These are phyloP conservation scores for Lophiotrema nucula DNA, from an alignment of 495 filamentous ascomycete species.

Conservation along the genomic window DNA sequence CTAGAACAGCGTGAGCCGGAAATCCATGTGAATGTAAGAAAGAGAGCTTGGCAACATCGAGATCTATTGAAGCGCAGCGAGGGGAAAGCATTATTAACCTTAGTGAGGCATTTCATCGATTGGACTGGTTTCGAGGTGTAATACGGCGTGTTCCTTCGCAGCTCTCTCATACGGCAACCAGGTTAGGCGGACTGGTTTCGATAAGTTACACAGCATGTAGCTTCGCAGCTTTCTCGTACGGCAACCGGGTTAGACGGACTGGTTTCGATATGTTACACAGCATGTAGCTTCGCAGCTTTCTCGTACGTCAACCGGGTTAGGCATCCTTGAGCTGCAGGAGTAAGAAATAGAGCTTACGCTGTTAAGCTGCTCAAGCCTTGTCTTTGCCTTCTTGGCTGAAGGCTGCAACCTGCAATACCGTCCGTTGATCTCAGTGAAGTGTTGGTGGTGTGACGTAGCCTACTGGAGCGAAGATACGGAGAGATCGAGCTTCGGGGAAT, in stretches of 20 bases:
- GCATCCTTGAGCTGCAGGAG: too few species aligned
- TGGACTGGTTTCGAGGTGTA: slow-evolving; percentile 3
- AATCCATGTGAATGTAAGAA: not conserved
- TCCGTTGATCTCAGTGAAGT: slow-evolving; percentile 5
- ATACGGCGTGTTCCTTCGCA: not conserved
- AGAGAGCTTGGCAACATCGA: slow-evolving; percentile 1
- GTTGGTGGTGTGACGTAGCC: not conserved
- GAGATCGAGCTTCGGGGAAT: slow-evolving; percentile 2
- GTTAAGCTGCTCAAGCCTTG: too few species aligned
- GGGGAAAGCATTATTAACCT: slow-evolving; percentile 2
- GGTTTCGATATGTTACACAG: not conserved
- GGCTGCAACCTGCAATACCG: slow-evolving; percentile 1
- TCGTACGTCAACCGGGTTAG: slow-evolving; percentile 5
- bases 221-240: slow-evolving; percentile 1
- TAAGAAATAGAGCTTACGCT: too few species aligned
- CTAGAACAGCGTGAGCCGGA: slow-evolving; percentile 2
- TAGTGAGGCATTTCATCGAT: slow-evolving; percentile 7
- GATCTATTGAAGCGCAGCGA: slow-evolving; percentile 1
- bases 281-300: not conserved
- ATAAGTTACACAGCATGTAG: not conserved
- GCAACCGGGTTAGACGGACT: slow-evolving; percentile 3
- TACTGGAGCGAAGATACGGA: not conserved
- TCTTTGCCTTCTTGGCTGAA: too few species aligned
- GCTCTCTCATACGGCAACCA: not conserved
- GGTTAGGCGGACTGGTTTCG: not conserved